These are phyloP conservation scores for Scleroderma bovista DNA, from an alignment of 768 basidiomycete genomes.

Conservation along the genomic window DNA sequence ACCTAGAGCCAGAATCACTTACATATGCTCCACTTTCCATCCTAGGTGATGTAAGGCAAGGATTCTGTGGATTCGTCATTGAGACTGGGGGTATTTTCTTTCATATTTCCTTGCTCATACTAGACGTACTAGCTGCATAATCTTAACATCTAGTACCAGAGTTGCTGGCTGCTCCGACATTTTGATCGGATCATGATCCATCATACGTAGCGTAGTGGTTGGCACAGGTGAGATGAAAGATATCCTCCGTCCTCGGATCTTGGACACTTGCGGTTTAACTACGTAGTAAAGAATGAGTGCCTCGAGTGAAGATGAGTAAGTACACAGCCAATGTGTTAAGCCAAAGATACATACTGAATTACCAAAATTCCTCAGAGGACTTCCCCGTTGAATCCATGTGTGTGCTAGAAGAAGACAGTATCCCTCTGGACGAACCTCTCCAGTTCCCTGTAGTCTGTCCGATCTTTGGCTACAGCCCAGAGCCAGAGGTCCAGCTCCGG, in stretches of 20 bases:
- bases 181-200: no score
- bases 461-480: slow-evolving; percentile 79
- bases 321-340: no score
- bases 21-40: not conserved
- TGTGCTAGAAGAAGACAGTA: slow-evolving; percentile 63
- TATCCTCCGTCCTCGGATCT: not conserved
- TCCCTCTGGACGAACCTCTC: slow-evolving; percentile 60
- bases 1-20: not conserved
- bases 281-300: not conserved
- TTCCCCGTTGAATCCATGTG: not conserved
- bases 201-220: not conserved
- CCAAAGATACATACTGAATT: not conserved
- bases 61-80: not conserved
- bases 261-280: not conserved
- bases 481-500: slow-evolving; percentile 72
- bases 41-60: not conserved
- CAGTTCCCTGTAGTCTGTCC: slow-evolving; percentile 61
- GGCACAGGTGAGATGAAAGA: not conserved
- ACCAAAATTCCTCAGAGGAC: not conserved
- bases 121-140: no score
- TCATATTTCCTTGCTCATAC: no score
- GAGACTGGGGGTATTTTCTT: not conserved
- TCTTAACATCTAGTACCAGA: no score
- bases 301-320: no score
- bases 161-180: no score